Evolutionary conservation across 192 early-diverging fungal species (phyloP).

Genomic region (Entrophospora sp.): DNA sequence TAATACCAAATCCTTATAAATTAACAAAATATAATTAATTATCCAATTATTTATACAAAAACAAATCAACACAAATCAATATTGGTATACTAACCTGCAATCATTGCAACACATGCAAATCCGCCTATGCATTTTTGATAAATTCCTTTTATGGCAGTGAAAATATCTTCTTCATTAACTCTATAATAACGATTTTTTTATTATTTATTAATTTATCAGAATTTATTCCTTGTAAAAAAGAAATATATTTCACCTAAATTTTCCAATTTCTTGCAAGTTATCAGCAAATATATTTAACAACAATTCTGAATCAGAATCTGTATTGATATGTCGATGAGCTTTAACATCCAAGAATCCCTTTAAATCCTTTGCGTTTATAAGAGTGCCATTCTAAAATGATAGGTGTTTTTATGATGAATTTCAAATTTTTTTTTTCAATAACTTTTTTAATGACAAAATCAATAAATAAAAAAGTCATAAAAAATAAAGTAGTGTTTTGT

Average conservation of each 20-base stretch:
- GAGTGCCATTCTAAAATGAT: conserved; percentile 80
- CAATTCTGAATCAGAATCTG: conserved; percentile 98
- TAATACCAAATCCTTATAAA: conserved; percentile 74
- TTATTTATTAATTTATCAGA: no score
- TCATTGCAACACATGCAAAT: conserved; percentile 93
- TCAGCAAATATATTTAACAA: conserved; percentile 96
- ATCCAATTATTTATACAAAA: background rate
- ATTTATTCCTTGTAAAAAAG: no score
- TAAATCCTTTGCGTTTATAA: conserved; percentile 90
- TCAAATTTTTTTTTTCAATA: no score
- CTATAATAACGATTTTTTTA: no score
- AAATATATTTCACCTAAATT: conserved; percentile 55
- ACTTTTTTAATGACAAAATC: no score
- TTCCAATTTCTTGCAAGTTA: conserved; percentile 94
- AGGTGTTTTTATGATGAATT: no score
- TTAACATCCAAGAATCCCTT: conserved; percentile 83
- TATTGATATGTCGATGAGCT: conserved; percentile 99
- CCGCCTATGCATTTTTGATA: conserved; percentile 81
- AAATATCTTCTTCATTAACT: conserved; percentile 98
- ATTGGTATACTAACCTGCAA: conserved; percentile 75
- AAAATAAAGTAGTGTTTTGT: no score
- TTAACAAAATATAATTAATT: conserved; percentile 3
- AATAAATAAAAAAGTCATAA: no score
- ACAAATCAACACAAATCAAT: no score
- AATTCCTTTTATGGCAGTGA: conserved; percentile 78